Conservation (phyloP, 176 grass and related monocot species). For the Phragmites australis region DNA sequence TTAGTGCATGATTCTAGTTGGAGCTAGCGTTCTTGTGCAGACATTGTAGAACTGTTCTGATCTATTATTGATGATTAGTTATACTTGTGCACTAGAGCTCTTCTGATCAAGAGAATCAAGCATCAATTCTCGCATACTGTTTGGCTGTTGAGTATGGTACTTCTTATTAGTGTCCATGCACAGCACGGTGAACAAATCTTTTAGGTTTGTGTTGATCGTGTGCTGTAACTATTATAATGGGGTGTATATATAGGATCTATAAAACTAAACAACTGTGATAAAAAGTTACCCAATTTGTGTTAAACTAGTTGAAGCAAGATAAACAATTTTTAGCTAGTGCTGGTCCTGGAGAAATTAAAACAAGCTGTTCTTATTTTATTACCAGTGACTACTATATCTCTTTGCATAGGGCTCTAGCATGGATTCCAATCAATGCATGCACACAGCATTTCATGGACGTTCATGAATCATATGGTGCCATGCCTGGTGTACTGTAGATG, state of each 20-base stretch:
- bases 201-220: not conserved
- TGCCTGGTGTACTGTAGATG: not conserved
- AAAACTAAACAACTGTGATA: not conserved
- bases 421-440: not conserved
- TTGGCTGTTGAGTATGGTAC: conserved; percentile 7
- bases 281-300: not conserved
- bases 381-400: not conserved
- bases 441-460: not conserved
- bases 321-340: not conserved
- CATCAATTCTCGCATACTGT: not conserved
- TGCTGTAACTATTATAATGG: too few species aligned
- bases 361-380: not conserved
- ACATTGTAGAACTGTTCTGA: not conserved
- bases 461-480: not conserved
- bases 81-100: conserved; percentile 19
- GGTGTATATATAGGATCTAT: too few species aligned
- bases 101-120: not conserved
- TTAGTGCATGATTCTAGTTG: not conserved
- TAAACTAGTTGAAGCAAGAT: not conserved
- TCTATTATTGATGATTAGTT: conserved; percentile 9
- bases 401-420: not conserved
- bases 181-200: not conserved
- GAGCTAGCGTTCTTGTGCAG: not conserved
- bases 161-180: not conserved
- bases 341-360: not conserved